These are phyloP conservation scores for Blastobotrys illinoisensis DNA, from an alignment of 1,139 yeast species.

Conservation along the genomic window DNA sequence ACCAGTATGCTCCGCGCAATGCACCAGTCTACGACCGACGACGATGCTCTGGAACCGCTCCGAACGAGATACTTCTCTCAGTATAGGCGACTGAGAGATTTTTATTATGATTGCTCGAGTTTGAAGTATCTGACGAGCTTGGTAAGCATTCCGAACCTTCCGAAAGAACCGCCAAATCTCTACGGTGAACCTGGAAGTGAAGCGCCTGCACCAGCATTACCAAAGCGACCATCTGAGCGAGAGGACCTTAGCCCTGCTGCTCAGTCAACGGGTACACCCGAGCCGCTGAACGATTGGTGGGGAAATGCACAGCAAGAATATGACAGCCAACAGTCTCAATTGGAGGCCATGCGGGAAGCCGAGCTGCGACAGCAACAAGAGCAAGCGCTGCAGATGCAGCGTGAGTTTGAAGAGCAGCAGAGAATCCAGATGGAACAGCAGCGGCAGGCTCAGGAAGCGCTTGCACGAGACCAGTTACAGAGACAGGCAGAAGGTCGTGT, in stretches of 20 bases:
- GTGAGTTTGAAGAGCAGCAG: slow-evolving; percentile 63
- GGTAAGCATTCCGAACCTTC: slow-evolving; percentile 79
- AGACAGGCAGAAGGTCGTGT: slow-evolving; percentile 75
- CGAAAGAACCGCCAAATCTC: slow-evolving; percentile 65
- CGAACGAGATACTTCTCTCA: slow-evolving; percentile 72
- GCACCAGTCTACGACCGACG: slow-evolving; percentile 70
- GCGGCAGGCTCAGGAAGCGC: slow-evolving; percentile 68
- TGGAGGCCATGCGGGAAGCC: slow-evolving; percentile 47
- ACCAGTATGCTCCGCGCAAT: slow-evolving; percentile 89
- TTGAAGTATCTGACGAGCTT: slow-evolving; percentile 77
- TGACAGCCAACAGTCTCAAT: slow-evolving; percentile 47
- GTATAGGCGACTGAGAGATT: slow-evolving; percentile 72
- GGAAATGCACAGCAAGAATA: slow-evolving; percentile 36
- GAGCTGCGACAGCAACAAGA: slow-evolving; percentile 43
- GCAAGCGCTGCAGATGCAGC: slow-evolving; percentile 54
- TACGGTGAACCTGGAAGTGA: slow-evolving; percentile 35
- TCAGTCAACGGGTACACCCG: slow-evolving; percentile 10
- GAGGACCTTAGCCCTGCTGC: slow-evolving; percentile 13
- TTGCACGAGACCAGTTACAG: slow-evolving; percentile 63
- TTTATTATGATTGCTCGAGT: slow-evolving; percentile 86
- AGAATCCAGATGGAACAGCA: slow-evolving; percentile 66
- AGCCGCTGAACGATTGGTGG: slow-evolving; percentile 44
- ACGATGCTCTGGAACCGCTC: slow-evolving; percentile 72
- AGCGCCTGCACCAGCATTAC: slow-evolving; percentile 39
- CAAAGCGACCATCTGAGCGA: slow-evolving; percentile 40